Conservation (phyloP, 2,329 filamentous ascomycete species). For the Pseudogymnoascus sp. region DNA sequence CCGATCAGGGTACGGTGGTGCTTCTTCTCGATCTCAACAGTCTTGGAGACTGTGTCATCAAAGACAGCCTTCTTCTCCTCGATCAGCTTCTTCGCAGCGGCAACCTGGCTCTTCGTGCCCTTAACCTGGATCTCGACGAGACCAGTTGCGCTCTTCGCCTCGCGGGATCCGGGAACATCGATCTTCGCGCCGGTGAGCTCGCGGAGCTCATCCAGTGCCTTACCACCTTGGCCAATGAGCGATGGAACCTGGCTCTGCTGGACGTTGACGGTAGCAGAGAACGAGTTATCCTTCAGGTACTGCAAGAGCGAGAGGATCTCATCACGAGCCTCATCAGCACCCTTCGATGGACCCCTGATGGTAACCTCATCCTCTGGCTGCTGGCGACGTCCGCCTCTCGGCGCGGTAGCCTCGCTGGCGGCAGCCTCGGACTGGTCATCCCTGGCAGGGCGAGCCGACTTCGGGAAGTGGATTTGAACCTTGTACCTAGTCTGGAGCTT, state of each 20-base stretch:
- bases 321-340: slow-evolving; percentile 82
- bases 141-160: slow-evolving; percentile 54
- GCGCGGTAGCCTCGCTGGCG: slow-evolving; percentile 53
- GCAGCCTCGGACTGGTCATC: slow-evolving; percentile 68
- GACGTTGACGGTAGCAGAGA: slow-evolving; percentile 70
- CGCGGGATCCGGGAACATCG: slow-evolving; percentile 76
- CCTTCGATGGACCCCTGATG: slow-evolving; percentile 84
- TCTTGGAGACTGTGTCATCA: slow-evolving; percentile 78
- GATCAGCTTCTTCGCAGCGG: slow-evolving; percentile 82
- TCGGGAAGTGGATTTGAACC: slow-evolving; percentile 91
- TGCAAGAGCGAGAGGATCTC: slow-evolving; percentile 84
- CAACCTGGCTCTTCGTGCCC: slow-evolving; percentile 84
- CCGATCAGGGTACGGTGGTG: slow-evolving; percentile 88
- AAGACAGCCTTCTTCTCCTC: slow-evolving; percentile 81
- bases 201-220: slow-evolving; percentile 83
- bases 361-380: slow-evolving; percentile 84
- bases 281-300: slow-evolving; percentile 81
- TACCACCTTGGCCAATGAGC: slow-evolving; percentile 82
- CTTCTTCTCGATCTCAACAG: slow-evolving; percentile 87
- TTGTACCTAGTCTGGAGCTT: slow-evolving; percentile 86
- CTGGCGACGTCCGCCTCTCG: slow-evolving; percentile 52
- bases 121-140: slow-evolving; percentile 83
- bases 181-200: slow-evolving; percentile 79
- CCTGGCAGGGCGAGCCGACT: slow-evolving; percentile 49
- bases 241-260: slow-evolving; percentile 90